Evolutionary conservation across 2,329 filamentous ascomycete species (phyloP).

Genomic region (Bipolaris zeicola): DNA sequence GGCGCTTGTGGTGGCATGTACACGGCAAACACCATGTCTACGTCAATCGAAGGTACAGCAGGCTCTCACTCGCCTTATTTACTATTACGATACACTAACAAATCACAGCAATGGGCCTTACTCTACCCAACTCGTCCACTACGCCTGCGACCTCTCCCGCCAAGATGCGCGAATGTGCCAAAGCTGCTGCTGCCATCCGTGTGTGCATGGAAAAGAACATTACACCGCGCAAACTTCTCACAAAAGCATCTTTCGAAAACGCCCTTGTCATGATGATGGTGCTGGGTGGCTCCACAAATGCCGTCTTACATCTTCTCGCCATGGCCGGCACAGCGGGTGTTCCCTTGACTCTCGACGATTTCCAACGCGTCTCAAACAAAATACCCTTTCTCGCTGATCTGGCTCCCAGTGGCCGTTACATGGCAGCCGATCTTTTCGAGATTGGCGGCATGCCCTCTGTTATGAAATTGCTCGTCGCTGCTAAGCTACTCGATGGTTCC

Average conservation of each 20-base stretch:
- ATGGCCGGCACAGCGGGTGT: conserved; percentile 88
- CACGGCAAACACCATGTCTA: conserved; percentile 93
- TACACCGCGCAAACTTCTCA: conserved; percentile 78
- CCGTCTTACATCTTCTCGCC: conserved; percentile 84
- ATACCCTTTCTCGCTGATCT: conserved; percentile 87
- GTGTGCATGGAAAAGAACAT: conserved; percentile 83
- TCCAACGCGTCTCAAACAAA: conserved; percentile 79
- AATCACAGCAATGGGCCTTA: conserved; percentile 74
- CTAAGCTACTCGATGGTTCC: conserved; percentile 74
- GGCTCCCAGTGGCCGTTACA: conserved; percentile 80
- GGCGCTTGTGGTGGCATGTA: conserved; percentile 93
- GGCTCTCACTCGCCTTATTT: not conserved
- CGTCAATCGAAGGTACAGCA: conserved; percentile 70
- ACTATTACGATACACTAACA: conserved; percentile 2
- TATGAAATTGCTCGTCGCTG: conserved; percentile 81
- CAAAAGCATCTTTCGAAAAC: conserved; percentile 82
- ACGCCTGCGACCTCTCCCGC: conserved; percentile 80
- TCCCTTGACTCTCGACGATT: conserved; percentile 76
- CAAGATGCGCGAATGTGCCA: conserved; percentile 85
- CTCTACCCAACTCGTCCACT: conserved; percentile 81
- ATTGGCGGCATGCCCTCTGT: conserved; percentile 86
- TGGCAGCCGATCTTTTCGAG: conserved; percentile 86
- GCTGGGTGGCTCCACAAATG: conserved; percentile 88
- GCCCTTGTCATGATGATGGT: conserved; percentile 90
- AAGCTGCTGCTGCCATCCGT: conserved; percentile 77